A percentile compares a stretch with the other conserved stretches of the same genome.
phyloP scores from a whole-genome alignment of 306 rosid genomes.

The Mimosa bimucronata region DNA sequence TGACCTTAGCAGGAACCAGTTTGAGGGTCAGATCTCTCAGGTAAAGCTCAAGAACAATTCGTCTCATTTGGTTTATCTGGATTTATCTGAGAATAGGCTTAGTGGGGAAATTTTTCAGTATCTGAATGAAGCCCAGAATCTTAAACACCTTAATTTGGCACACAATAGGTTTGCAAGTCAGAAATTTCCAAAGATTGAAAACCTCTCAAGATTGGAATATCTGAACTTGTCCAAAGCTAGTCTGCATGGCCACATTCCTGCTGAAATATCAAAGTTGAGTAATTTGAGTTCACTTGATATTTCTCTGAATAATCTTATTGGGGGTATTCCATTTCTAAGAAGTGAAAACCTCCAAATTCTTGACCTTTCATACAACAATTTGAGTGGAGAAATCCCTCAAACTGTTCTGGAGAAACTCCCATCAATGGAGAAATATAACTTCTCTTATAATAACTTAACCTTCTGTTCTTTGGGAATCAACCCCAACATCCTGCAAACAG shows the following conservation, averaged over 20 bases:
- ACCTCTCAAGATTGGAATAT: conserved; percentile 64
- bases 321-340: conserved; percentile 57
- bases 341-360: conserved; percentile 59
- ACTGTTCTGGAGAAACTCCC: conserved; percentile 63
- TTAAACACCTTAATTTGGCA: conserved; percentile 82
- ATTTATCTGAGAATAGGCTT: conserved; percentile 83
- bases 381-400: conserved; percentile 79
- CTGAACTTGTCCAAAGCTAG: conserved; percentile 79
- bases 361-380: conserved; percentile 81
- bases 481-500: conserved; percentile 49
- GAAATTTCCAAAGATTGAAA: conserved; percentile 62
- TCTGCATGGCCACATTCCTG: conserved; percentile 75
- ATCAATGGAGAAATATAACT: conserved; percentile 83
- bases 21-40: conserved; percentile 83
- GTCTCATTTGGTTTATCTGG: conserved; percentile 84
- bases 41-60: conserved; percentile 64
- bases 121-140: conserved; percentile 57
- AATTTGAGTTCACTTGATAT: conserved; percentile 75
- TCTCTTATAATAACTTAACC: conserved; percentile 85
- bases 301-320: conserved; percentile 77
- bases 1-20: conserved; percentile 89
- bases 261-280: conserved; percentile 56
- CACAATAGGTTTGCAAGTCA: conserved; percentile 74
- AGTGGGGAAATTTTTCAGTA: conserved; percentile 73
- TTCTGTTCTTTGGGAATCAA: conserved; percentile 70